Evolutionary conservation across 352 stramenopile species (phyloP).

Genomic region (Phytopythium litorale): DNA sequence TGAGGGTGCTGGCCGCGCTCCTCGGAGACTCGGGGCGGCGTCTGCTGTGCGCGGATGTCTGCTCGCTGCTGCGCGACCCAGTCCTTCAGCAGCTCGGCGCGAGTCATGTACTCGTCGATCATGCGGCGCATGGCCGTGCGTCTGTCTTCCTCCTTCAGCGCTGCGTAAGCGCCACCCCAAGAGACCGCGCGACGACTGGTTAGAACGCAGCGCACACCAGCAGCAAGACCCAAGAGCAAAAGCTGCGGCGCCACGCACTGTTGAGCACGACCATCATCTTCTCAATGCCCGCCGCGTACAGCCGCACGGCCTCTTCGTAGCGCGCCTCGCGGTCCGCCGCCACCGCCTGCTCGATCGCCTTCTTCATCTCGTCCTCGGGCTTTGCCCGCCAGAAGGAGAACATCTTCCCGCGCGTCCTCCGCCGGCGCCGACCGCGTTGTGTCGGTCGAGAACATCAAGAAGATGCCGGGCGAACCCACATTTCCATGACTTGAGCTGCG

Average conservation of each 20-base stretch:
- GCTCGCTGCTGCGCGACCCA: conserved; percentile 14
- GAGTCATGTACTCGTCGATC: conserved; percentile 79
- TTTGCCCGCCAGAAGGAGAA: conserved; percentile 24
- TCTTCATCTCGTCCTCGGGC: conserved; percentile 40
- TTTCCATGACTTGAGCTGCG: conserved; percentile 8
- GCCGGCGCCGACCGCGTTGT: background rate
- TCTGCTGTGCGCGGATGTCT: background rate
- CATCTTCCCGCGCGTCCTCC: conserved; percentile 17
- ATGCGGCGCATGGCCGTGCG: conserved; percentile 33
- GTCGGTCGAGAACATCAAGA: background rate
- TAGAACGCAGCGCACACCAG: too few species aligned
- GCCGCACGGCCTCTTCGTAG: conserved; percentile 49
- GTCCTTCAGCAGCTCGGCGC: conserved; percentile 67
- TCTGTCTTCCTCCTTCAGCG: conserved; percentile 26
- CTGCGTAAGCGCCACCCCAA: conserved; percentile 13
- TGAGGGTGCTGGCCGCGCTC: too few species aligned
- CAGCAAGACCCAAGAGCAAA: too few species aligned
- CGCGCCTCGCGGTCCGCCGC: conserved; percentile 41
- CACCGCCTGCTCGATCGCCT: conserved; percentile 49
- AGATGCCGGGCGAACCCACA: background rate
- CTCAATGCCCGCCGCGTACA: conserved; percentile 76
- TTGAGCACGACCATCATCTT: conserved; percentile 42
- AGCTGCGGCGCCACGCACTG: background rate
- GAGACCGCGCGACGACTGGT: background rate
- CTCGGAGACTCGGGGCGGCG: background rate